phyloP scores from a whole-genome alignment of 2,329 filamentous ascomycete genomes.

The Ceratocystiopsis minuta region DNA sequence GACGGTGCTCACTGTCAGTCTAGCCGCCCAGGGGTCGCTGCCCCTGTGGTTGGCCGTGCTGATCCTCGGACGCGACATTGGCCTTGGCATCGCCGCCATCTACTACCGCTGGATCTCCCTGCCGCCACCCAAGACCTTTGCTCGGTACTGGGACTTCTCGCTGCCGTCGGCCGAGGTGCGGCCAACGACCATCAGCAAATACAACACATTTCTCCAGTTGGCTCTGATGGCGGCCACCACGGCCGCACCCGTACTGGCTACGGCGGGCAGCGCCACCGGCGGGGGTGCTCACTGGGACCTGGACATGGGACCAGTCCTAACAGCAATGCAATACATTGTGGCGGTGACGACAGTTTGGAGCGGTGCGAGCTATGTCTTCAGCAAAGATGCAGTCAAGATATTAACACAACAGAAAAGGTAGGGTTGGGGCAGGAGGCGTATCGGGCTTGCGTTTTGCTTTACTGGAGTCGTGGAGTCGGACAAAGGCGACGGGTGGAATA shows the following conservation, averaged over 20 bases:
- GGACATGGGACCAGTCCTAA: conserved; percentile 36
- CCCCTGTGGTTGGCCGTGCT: conserved; percentile 80
- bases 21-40: conserved; percentile 67
- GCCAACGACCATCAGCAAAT: conserved; percentile 70
- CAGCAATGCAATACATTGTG: conserved; percentile 53
- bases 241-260: conserved; percentile 50
- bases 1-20: conserved; percentile 74
- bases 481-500: no score
- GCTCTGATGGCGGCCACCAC: conserved; percentile 73
- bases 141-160: conserved; percentile 92
- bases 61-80: conserved; percentile 76
- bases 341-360: conserved; percentile 86
- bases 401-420: conserved; percentile 24
- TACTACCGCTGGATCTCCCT: conserved; percentile 94
- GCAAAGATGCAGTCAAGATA: conserved; percentile 83
- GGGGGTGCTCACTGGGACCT: conserved; percentile 27
- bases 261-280: background rate
- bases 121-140: conserved; percentile 80
- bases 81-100: conserved; percentile 67
- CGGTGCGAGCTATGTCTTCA: conserved; percentile 78
- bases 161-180: conserved; percentile 73
- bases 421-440: background rate
- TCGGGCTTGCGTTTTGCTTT: no score
- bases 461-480: no score
- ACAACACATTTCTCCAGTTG: conserved; percentile 86